Evolutionary conservation across 2,329 filamentous ascomycete species (phyloP).

Genomic region (Aspergillus hortae): DNA sequence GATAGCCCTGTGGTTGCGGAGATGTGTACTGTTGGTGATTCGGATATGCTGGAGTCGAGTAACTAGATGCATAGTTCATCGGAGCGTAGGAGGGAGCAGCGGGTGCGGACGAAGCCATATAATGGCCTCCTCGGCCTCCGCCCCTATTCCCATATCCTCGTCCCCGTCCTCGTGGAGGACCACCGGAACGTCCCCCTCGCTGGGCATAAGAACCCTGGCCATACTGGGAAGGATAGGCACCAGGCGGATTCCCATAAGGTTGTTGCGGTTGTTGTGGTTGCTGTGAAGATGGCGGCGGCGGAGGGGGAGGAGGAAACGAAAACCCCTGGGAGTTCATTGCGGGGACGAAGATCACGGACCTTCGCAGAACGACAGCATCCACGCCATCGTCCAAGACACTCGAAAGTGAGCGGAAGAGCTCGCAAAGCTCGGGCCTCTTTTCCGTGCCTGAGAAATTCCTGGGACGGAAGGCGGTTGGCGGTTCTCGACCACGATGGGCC

Average conservation of each 20-base stretch:
- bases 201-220: conserved; percentile 23
- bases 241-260: conserved; percentile 12
- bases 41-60: conserved; percentile 23
- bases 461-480: neutral
- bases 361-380: conserved; percentile 22
- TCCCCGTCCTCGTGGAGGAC: conserved; percentile 30
- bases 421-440: neutral
- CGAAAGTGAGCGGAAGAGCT: conserved; percentile 3
- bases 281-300: conserved; percentile 33
- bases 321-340: conserved; percentile 42
- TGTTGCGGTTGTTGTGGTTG: conserved; percentile 20
- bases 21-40: conserved; percentile 24
- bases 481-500: neutral
- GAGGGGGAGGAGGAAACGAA: conserved; percentile 46
- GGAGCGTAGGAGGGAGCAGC: conserved; percentile 23
- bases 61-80: conserved; percentile 28
- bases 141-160: conserved; percentile 33
- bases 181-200: conserved; percentile 26
- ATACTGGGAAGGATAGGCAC: conserved; percentile 23
- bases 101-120: conserved; percentile 18
- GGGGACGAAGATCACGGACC: conserved; percentile 19
- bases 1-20: conserved; percentile 20
- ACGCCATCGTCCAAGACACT: conserved; percentile 27
- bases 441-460: neutral
- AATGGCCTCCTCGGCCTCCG: conserved; percentile 25